Base-by-base conservation (phyloP, 768 basidiomycete genomes). In the Rhizopogon rudus region DNA sequence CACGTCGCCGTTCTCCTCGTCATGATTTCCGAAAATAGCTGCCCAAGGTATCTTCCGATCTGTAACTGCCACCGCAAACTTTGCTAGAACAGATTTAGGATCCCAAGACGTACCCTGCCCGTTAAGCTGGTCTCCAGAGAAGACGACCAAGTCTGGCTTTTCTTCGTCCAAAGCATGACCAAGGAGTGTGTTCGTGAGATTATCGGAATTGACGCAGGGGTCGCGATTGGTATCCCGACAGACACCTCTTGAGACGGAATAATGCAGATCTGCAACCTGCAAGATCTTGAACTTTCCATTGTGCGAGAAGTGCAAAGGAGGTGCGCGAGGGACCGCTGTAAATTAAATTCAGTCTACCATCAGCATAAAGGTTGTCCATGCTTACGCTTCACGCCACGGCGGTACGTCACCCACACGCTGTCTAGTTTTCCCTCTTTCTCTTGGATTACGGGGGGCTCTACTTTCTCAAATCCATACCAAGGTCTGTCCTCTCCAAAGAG, bases 11-110 rank as follows among this genome's bases (percentile, higher is more conserved):
- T 83, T 78, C 57, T 94, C 88, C 43, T 83, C 81, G 61, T 98
- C 96, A 68, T 99, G 96, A 65, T 99, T 98, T 1, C 96, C 96
- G 68, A 98, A 95, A 2, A 98, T 80, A 0, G 86, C 88, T 3
- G 92, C 83, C 95, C 95, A 99, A 0, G 95, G 90, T 39, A 96
- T 87, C 20, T 78, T 71, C 45, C 85, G 80, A 12, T 86, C 82
- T 13, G 87, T 87, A 5, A 90, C 91, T 0, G 84, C 82, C 31
- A 75, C 76, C 0, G 92, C 84, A 63, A 95, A 95, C 71, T 98
- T 98, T 13, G 94, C 87, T 6, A 98, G 73, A 3, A 96, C 88
- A 3, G 88, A 89, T 63, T 86, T 84, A 1, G 91, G 77, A 58
- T 97, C 93, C 90, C 94, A 98, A 0, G 88, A 83, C 0, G 91